Base-by-base conservation (phyloP, 208 protist species). In the Trypanosoma cruzi region DNA sequence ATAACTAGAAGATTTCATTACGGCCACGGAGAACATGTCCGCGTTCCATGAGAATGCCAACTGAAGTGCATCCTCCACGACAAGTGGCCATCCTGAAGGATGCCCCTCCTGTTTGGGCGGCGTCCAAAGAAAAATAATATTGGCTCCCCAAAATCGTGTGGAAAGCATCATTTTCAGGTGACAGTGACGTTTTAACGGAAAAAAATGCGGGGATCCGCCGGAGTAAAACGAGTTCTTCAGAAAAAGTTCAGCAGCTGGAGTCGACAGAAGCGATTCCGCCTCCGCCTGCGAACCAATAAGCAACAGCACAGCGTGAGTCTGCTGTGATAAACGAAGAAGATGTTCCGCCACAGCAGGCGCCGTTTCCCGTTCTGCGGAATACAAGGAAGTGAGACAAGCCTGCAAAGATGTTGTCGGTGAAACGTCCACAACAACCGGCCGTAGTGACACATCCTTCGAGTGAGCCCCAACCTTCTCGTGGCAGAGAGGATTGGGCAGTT, bases 21-120 rank as follows among this genome's bases (percentile, higher is more conserved):
- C 71, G 11, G 87, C 87, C 1, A 93, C 80, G 22, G 87, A 84
- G 61, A 95, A 85, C 85, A 92, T 90, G 62, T 92, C 87, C 2
- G 85, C 84, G 52, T 84, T 79, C 90, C 90, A 95, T 28, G 81
- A 68, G 55, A 75, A 80, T 5, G 85, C 85, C 32, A 93, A 74
- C 53, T 78, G 67, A 53, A 95, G 64, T n/a, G 78, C 90, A 61
- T 90, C 86, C 66, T 86, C 82, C 14, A 92, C 77, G 4, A 82
- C 68, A 28, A 31, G 26, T 4, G 58, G 49, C 42, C 34, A 44
- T 16, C 13, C 34, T 3, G 68, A 31, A 53, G 62, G 10, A 31
- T 11, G 24, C 14, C 36, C 53, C 14, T 34, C 31, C 6, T 40
- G 26, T 16, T 42, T 42, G 28, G 54, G 68, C 37, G 77, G 82